These are phyloP conservation scores for Lepraria neglecta DNA, from an alignment of 495 filamentous ascomycete genomes.

Conservation along the genomic window DNA sequence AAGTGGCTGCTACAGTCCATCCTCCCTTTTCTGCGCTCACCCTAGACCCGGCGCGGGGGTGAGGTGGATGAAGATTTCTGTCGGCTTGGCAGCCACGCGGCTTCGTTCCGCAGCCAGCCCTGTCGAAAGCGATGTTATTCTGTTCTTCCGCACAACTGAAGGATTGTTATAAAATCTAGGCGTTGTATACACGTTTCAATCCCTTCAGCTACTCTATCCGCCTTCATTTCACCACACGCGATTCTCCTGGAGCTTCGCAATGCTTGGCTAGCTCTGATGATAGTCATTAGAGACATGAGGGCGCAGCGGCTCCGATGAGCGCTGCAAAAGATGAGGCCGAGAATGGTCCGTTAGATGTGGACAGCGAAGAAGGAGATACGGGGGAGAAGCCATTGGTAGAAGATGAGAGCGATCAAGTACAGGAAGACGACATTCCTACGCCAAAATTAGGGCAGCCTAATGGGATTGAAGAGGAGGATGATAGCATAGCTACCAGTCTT, in stretches of 20 bases:
- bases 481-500: constrained; percentile 9
- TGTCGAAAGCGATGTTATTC: background rate
- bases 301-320: constrained; percentile 30
- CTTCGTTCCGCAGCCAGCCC: constrained; percentile 7
- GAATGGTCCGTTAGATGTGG: constrained; percentile 23
- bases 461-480: constrained; percentile 17
- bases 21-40: too few species aligned
- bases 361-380: constrained; percentile 25
- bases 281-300: constrained; percentile 27
- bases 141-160: background rate
- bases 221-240: too few species aligned
- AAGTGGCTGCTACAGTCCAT: too few species aligned
- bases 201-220: background rate
- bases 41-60: too few species aligned
- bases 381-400: background rate
- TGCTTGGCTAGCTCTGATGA: constrained; percentile 22
- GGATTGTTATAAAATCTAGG: background rate
- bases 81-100: constrained; percentile 6
- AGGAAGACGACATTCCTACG: constrained; percentile 3
- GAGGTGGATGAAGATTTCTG: background rate
- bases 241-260: background rate
- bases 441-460: background rate
- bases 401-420: constrained; percentile 2
- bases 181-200: background rate
- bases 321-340: constrained; percentile 31